These are phyloP conservation scores for Fomitopsis pulvina DNA, from an alignment of 768 basidiomycete genomes.

Conservation along the genomic window DNA sequence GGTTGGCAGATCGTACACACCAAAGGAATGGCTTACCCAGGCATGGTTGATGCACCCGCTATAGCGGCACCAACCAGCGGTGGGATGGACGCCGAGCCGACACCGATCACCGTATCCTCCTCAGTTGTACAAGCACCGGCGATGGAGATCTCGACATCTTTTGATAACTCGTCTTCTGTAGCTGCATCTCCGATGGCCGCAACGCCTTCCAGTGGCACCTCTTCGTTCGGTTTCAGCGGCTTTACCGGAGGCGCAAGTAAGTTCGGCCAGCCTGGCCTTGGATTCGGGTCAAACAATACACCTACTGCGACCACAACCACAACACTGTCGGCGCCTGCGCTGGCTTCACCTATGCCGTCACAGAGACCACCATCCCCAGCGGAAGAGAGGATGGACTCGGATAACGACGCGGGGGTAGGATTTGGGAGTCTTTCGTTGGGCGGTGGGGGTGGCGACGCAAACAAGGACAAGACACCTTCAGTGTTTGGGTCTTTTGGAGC, in stretches of 20 bases:
- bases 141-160: constrained; percentile 1
- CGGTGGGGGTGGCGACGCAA: constrained; percentile 2
- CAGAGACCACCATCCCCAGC: background rate
- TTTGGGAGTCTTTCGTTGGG: constrained; percentile 24
- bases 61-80: constrained; percentile 1
- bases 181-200: constrained; percentile 6
- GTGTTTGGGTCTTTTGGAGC: constrained; percentile 22
- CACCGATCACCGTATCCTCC: background rate
- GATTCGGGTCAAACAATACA: constrained; percentile 6
- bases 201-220: constrained; percentile 5
- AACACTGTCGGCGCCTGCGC: constrained; percentile 5
- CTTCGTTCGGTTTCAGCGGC: constrained; percentile 16
- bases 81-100: background rate
- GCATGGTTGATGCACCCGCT: constrained; percentile 33
- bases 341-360: constrained; percentile 11
- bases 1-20: constrained; percentile 66
- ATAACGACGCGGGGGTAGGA: constrained; percentile 13
- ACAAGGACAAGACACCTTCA: constrained; percentile 13
- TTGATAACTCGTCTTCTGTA: background rate
- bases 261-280: constrained; percentile 18
- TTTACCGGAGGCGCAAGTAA: constrained; percentile 17
- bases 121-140: background rate
- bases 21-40: constrained; percentile 45
- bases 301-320: constrained; percentile 2
- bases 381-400: constrained; percentile 17